Evolutionary conservation across 148 eudicot genomes (phyloP), one percentile per base, ranked within the genome.

Genomic region (Rhododendron kiyosumense): DNA sequence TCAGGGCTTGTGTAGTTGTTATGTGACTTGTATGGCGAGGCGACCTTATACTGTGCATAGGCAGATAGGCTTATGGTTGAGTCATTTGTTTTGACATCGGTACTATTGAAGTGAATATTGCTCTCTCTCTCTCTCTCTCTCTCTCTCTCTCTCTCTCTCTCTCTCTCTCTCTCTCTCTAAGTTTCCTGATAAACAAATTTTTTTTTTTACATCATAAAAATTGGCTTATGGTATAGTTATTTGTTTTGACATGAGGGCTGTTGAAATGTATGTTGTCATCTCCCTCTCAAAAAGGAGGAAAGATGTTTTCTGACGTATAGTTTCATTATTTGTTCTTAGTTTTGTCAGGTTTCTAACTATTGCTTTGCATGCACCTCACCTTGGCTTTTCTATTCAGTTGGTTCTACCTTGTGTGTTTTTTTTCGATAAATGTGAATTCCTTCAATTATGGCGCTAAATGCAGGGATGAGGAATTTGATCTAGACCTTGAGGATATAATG

Each of bases 401-500:
- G 46, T 57, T 59, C 24, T 57, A 24, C 61, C 49, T 36, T 81
- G 15, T 30, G 14, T 54, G 7, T 36, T 81, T 67, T 15, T 43
- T 20, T 32, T 0, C 11, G 2, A 32, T 28, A 26, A 17, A 15
- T 86, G 11, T 38, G 1, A 63, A 24, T 83, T 85, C 52, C 52
- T 83, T 86, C 48, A 74, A 79, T 84, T 43, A 69, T 87, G 85
- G 32, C 24, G 43, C 12, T 51, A 87, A 85, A 49, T 90, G 88
- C 93, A 96, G 99, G 90, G 94, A 92, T 77, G 96, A 93, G 69
- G 98, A 93, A 57, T 93, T 94, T 90, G 98, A 94, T 87, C 85
- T 94, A 85, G 96, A 97, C 91, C 98, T 94, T 85, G 99, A 97
- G 90, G 98, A 95, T 89, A 91, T 97, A 78, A 97, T 97, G 99